Evolutionary conservation across 2,329 filamentous ascomycete species (phyloP).

Genomic region (Epicoccum nigrum): DNA sequence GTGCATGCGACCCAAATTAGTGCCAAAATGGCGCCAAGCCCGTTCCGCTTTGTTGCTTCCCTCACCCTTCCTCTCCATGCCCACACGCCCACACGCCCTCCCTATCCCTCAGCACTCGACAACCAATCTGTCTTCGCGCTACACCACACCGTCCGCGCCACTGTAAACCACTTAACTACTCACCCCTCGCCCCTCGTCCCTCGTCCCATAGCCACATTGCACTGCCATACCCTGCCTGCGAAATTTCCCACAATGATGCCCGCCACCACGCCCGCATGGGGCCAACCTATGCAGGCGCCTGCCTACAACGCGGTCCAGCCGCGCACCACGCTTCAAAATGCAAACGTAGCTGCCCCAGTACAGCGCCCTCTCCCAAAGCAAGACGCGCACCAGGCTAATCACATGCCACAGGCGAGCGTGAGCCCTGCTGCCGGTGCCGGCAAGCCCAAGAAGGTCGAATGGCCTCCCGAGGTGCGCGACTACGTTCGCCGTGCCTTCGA

Average conservation of each 20-base stretch:
- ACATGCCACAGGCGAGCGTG: conserved; percentile 23
- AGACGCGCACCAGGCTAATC: conserved; percentile 20
- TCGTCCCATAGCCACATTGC: conserved; percentile 5
- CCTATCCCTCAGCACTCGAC: no score
- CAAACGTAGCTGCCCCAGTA: conserved; percentile 26
- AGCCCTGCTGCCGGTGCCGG: conserved; percentile 38
- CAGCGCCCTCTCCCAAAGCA: conserved; percentile 8
- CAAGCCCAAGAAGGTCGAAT: conserved; percentile 69
- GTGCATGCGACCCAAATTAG: no score
- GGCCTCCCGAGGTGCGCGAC: conserved; percentile 79
- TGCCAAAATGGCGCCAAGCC: conserved; percentile 23
- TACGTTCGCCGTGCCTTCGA: conserved; percentile 93
- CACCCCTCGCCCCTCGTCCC: neutral
- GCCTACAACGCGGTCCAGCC: conserved; percentile 56
- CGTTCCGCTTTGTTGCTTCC: neutral
- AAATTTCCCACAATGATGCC: conserved; percentile 33
- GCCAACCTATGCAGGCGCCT: conserved; percentile 35
- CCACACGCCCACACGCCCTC: no score
- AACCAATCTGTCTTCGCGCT: conserved; percentile 7
- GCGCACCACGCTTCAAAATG: conserved; percentile 45
- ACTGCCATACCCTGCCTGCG: conserved; percentile 10
- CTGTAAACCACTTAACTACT: conserved; percentile 22
- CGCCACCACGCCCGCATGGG: conserved; percentile 36
- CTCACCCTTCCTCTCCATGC: conserved; percentile 19
- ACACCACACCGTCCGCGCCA: neutral